Percentiles rank a stretch among this genome's conserved stretches.
Conservation (phyloP, 345 rosid genomes). For the Corchorus capsularis region DNA sequence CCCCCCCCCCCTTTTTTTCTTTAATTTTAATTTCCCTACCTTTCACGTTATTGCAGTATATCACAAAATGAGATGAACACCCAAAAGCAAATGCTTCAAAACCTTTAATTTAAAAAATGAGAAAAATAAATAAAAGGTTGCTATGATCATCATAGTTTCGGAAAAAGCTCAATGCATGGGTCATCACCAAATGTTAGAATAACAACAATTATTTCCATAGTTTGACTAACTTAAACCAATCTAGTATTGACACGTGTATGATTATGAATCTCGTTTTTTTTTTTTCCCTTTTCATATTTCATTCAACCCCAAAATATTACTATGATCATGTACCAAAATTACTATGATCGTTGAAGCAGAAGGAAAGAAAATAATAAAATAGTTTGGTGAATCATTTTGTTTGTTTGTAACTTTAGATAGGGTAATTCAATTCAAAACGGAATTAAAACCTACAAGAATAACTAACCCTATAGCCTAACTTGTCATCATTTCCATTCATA, state of each 20-base stretch:
- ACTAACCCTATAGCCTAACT: too few species aligned
- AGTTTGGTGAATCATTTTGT: too few species aligned
- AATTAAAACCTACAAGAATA: too few species aligned
- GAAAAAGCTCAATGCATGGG: too few species aligned
- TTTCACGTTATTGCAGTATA: neutral
- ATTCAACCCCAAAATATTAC: neutral
- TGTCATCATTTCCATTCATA: too few species aligned
- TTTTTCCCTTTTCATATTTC: neutral
- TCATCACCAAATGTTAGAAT: too few species aligned
- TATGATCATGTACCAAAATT: too few species aligned
- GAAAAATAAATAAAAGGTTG: neutral
- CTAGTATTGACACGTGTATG: neutral
- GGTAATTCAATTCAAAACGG: too few species aligned
- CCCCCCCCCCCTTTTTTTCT: neutral
- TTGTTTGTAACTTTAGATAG: too few species aligned
- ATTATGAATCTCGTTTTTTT: neutral
- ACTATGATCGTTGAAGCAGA: neutral
- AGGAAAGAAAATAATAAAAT: too few species aligned
- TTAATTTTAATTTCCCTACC: neutral
- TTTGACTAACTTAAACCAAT: neutral
- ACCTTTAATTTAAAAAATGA: neutral
- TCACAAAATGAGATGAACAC: neutral
- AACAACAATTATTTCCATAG: neutral
- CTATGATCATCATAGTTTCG: neutral
- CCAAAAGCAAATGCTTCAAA: neutral